phyloP scores from a whole-genome alignment of 2,329 filamentous ascomycete genomes.

The Epichloe baconii region DNA sequence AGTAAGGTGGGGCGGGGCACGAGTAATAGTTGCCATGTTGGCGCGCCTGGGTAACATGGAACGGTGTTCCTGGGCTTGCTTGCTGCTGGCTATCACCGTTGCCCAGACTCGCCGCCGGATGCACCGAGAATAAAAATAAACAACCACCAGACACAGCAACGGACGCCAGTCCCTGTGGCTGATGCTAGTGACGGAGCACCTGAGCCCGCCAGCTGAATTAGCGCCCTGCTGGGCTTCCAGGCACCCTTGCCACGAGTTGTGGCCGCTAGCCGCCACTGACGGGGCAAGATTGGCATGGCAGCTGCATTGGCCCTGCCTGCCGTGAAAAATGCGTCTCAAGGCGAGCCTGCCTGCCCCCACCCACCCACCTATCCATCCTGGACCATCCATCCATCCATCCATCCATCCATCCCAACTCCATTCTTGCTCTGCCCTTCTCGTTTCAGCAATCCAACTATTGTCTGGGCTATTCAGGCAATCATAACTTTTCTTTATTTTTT shows the following conservation, averaged over 20 bases:
- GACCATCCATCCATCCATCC: background rate
- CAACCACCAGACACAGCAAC: background rate
- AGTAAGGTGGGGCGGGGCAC: background rate
- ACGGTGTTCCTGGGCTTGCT: background rate
- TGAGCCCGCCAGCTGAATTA: no score
- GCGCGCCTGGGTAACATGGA: background rate
- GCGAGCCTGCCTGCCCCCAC: background rate
- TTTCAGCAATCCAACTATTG: background rate
- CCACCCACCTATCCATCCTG: no score
- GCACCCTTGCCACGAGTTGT: no score
- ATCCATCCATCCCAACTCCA: background rate
- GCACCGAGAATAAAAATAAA: no score
- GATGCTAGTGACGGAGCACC: no score
- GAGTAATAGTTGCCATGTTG: no score
- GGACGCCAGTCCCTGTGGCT: background rate
- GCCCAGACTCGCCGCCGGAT: no score
- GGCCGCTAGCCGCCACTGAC: background rate
- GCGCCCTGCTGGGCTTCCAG: no score
- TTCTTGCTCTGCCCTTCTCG: background rate
- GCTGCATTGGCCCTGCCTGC: background rate
- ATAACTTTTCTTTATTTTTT: background rate
- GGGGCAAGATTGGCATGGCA: background rate
- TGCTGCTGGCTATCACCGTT: background rate
- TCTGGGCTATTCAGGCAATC: background rate
- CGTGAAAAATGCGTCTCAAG: no score